A percentile compares a stretch with the other conserved stretches of the same genome.
Evolutionary conservation across 176 grass and related monocot genomes (phyloP).

Genomic region (Triticum dicoccoides): DNA sequence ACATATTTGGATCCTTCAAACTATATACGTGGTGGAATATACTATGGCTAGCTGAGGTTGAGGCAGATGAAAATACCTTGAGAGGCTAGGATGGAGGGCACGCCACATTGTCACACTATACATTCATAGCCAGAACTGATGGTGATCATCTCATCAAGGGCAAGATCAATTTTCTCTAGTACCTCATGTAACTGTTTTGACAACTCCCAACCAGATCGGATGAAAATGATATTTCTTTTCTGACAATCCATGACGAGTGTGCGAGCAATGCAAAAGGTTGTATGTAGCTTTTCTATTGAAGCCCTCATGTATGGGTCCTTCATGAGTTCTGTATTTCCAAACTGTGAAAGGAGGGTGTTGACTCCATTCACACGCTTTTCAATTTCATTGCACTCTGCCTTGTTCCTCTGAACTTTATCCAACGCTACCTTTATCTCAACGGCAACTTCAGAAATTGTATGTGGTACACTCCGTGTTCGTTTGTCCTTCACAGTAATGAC

Average conservation of each 20-base stretch:
- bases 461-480: background rate
- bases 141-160: background rate
- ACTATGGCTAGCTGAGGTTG: too few relatives aligned
- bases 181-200: background rate
- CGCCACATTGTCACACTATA: background rate
- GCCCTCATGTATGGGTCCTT: background rate
- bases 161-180: background rate
- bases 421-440: background rate
- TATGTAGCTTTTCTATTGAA: background rate
- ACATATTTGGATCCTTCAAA: too few relatives aligned
- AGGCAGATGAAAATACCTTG: background rate
- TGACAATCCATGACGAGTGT: background rate
- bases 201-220: background rate
- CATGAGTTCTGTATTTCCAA: background rate
- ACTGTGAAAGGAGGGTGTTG: background rate
- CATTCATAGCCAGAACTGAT: background rate
- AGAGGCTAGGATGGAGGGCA: background rate
- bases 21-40: too few relatives aligned
- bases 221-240: background rate
- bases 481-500: too few relatives aligned
- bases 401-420: background rate
- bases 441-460: background rate
- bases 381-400: background rate
- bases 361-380: background rate
- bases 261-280: background rate